Evolutionary conservation across 192 early-diverging fungal genomes (phyloP), one percentile per base, ranked within the genome.

Genomic region (Coemansia sp.): DNA sequence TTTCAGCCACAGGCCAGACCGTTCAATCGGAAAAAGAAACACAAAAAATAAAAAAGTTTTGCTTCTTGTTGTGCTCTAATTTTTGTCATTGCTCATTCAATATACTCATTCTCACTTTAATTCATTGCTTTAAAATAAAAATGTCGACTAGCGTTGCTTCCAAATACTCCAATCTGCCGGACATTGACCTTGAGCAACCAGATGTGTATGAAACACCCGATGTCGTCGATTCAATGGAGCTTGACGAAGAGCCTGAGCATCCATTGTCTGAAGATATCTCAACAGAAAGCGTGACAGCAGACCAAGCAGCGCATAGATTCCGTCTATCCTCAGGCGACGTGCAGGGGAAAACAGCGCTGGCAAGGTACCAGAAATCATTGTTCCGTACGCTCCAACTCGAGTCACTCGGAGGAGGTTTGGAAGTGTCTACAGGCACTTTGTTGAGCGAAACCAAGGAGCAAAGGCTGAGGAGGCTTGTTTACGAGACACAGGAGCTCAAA

Each of bases 201-300:
- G 95, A 95, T 87, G 91, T 96, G 59, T 94, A 91, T 73, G 93
- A 96, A 66, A 95, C 95, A 8, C 82, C 90, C 5, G 93, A 94
- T 68, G 67, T 61, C 34, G 38, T 63, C n/a, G 45, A 61, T 2
- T 67, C 55, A 2, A 62, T 76, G 39, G 61, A 64, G 5, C n/a
- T 35, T 35, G 60, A 66, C 39, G 73, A 67, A 17, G 32, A 58
- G 18, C 55, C 55, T n/a, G 76, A 79, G 32, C 55, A 54, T 9
- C 69, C 75, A 0, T 17, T 72, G 11, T 70, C 67, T 22, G 65
- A 70, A 9, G 85, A 74, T 39, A 77, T 83, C 33, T 66, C 65
- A 2, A 66, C 64, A 2, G 45, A 51, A 18, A 14, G 52, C 1
- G 11, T 78, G 37, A 14, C 52, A 9, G 35, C 54, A 0, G 51